These are phyloP conservation scores for Candida koratica DNA, from an alignment of 805 yeast genomes.

Conservation along the genomic window DNA sequence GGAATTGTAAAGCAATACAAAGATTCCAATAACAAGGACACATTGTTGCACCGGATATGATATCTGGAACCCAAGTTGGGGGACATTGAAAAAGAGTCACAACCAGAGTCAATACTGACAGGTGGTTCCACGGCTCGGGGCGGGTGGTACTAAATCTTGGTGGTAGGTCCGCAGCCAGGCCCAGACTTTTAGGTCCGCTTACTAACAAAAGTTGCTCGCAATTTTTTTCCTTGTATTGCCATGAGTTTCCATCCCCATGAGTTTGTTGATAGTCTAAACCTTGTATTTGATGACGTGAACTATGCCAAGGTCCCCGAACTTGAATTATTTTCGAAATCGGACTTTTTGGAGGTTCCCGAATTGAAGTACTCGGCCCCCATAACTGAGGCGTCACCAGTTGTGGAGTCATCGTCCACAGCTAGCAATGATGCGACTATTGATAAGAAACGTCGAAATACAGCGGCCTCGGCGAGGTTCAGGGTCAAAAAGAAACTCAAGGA, in stretches of 20 bases:
- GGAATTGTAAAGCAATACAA: no score
- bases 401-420: neutral
- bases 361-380: slow-evolving; percentile 1
- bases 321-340: slow-evolving; percentile 38
- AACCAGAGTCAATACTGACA: no score
- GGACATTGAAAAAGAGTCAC: no score
- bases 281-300: slow-evolving; percentile 28
- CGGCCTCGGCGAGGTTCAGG: slow-evolving; percentile 91
- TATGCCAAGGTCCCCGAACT: slow-evolving; percentile 23
- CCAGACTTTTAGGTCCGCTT: no score
- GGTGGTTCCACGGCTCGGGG: no score
- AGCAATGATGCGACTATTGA: slow-evolving; percentile 42
- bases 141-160: no score
- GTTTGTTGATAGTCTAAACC: slow-evolving; percentile 37
- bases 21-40: no score
- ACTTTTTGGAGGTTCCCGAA: slow-evolving; percentile 32
- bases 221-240: neutral
- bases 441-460: slow-evolving; percentile 84
- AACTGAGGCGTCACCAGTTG: slow-evolving; percentile 1
- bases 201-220: no score
- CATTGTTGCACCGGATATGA: no score
- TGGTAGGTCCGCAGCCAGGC: no score
- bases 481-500: slow-evolving; percentile 89
- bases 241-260: slow-evolving; percentile 43
- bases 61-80: no score